Base-by-base conservation (phyloP, 768 basidiomycete genomes). In the Leccinum pellstonianum region DNA sequence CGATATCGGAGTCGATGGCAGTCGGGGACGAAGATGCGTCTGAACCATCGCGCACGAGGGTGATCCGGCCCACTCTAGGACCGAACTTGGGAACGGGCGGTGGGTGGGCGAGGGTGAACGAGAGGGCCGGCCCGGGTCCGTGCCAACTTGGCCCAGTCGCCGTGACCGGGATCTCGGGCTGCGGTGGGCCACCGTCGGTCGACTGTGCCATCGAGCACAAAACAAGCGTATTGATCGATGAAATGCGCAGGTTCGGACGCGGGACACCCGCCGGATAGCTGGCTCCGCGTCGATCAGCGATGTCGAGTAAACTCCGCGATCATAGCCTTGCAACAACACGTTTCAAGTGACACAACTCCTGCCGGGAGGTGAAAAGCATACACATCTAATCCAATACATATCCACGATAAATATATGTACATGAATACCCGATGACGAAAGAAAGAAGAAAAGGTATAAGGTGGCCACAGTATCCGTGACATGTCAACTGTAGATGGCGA, bases 31-130 rank as follows among this genome's bases (percentile, higher is more conserved):
- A 38, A 52, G 49, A 15, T 10, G 17, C 4, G 21, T 33, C 50
- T 46, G 19, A 46, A 35, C 29, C 12, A 10, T 53, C 29, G 62
- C 69, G 68, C 6, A 41, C 57, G 54, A 73, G 60, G 19, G 23
- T 35, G 46, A 73, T 4, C 19, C 43, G 63, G 15, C 72, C 72
- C 2, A 64, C 41, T n/a, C 73, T 70, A 1, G 72, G 70, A 6
- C 67, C 66, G 49, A 73, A 75, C 23, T 54, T 64, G 9, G 61
- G 33, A 9, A 43, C n/a, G 3, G 46, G 15, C 3, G 58, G 38
- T 1, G 47, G 50, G 43, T 43, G 19, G 19, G n/a, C 5, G 43
- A 72, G 61, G 25, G 46, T 33, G 9, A 73, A 70, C 7, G 62
- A 50, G 43, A 75, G 59, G 11, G 62, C 57, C 47, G 71, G 27